Evolutionary conservation across 2,329 filamentous ascomycete species (phyloP), one percentile per base, ranked within the genome.

Genomic region (Colletotrichum spinosum): DNA sequence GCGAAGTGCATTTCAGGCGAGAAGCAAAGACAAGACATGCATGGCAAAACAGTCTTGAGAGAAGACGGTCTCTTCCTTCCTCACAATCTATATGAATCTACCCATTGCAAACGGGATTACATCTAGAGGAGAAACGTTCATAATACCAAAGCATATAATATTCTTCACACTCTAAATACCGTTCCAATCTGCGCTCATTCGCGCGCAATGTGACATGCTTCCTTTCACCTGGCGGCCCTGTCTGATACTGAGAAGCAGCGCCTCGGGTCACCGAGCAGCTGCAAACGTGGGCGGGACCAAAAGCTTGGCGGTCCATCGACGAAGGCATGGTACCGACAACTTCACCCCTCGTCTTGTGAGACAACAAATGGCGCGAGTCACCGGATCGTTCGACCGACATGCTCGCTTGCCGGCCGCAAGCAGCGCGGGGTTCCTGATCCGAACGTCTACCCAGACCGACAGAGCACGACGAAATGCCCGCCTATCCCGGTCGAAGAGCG

Each of bases 121-220:
- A 45, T 50, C 49, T 60, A 64, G 38, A 54, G 34, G 34, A 60
- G 42, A 64, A n/a, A 42, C 35, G 42, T 49, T 55, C 39, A 55
- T 64, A 64, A 60, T 64, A 64, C 50, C 60, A 62, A 45, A 37
- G 54, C 41, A 54, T 56, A 35, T 17, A 10, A 56, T 55, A 60
- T 65, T 46, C 45, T 13, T 60, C 10, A 42, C 38, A 60, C 39
- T 34, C 34, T 25, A n/a, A n/a, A 13, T 3, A n/a, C 10, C 11
- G 25, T 5, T 25, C 25, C n/a, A 9, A n/a, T 33, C 44, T 9
- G 44, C 12, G 8, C 15, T 17, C 8, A 10, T 1, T 8, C 15
- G n/a, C 7, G 13, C n/a, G 25, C 42, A 12, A 9, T 46, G 17
- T 10, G 8, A 10, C 44, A 33, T 46, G 44, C 10, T 13, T 5